These are phyloP conservation scores for Paraglomus brasilianum DNA, from an alignment of 192 early-diverging fungal species.

Conservation along the genomic window DNA sequence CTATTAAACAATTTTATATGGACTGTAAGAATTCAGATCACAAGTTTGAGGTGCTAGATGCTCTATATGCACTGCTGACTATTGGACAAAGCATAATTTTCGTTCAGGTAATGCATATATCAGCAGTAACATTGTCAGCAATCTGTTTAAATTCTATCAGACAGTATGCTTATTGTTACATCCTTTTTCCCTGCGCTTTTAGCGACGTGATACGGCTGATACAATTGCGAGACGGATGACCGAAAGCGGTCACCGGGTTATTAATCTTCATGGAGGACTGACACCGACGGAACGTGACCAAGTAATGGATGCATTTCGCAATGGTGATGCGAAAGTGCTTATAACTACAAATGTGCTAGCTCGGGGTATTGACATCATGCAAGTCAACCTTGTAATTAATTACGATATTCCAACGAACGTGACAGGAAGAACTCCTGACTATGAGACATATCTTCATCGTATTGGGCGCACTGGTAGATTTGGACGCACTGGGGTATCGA, in stretches of 20 bases:
- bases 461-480: slow-evolving; percentile 98
- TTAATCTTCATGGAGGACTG: slow-evolving; percentile 82
- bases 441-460: slow-evolving; percentile 95
- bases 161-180: too few species aligned
- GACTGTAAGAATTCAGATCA: slow-evolving; percentile 79
- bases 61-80: slow-evolving; percentile 79
- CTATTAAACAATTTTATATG: slow-evolving; percentile 97
- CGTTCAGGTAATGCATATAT: slow-evolving; percentile 67
- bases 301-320: slow-evolving; percentile 91
- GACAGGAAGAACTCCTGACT: slow-evolving; percentile 63
- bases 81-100: slow-evolving; percentile 98
- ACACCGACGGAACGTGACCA: slow-evolving; percentile 76
- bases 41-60: slow-evolving; percentile 74
- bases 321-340: slow-evolving; percentile 87
- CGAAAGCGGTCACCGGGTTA: slow-evolving; percentile 78
- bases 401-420: slow-evolving; percentile 87
- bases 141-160: not conserved
- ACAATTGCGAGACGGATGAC: slow-evolving; percentile 71
- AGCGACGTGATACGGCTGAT: slow-evolving; percentile 84
- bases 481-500: slow-evolving; percentile 88
- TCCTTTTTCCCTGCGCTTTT: slow-evolving; percentile 5
- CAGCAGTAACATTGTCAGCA: not conserved
- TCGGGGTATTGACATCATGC: slow-evolving; percentile 95
- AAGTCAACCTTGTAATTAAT: slow-evolving; percentile 95
- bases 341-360: slow-evolving; percentile 97